phyloP scores from a whole-genome alignment of 2,329 filamentous ascomycete species.

The Fusarium brachygibbosum region DNA sequence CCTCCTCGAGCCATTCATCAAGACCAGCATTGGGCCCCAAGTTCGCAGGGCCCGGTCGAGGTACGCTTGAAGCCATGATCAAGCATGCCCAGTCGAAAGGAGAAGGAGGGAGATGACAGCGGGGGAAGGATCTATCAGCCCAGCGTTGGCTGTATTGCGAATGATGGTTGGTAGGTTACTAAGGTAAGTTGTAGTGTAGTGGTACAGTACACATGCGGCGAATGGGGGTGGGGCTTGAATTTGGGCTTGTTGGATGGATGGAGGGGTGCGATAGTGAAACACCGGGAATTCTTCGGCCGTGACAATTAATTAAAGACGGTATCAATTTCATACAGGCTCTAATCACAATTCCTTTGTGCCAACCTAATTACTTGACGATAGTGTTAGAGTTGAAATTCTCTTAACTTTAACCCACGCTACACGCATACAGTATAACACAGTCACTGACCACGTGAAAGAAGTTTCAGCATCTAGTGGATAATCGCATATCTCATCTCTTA shows the following conservation, averaged over 20 bases:
- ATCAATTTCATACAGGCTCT: background rate
- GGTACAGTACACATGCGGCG: conserved; percentile 43
- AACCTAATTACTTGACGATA: background rate
- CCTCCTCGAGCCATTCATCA: conserved; percentile 96
- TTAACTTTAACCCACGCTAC: background rate
- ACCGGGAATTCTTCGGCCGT: conserved; percentile 50
- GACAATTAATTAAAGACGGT: conserved; percentile 14
- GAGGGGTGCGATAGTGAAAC: conserved; percentile 51
- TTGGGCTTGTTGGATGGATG: conserved; percentile 37
- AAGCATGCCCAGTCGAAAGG: conserved; percentile 46
- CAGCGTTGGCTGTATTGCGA: conserved; percentile 42
- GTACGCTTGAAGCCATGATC: conserved; percentile 68
- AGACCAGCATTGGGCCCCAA: conserved; percentile 86
- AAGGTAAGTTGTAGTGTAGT: conserved; percentile 25
- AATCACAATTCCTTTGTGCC: background rate
- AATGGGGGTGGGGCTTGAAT: conserved; percentile 48
- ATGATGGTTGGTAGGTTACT: conserved; percentile 20
- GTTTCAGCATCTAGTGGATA: conserved; percentile 41
- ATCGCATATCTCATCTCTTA: conserved; percentile 50
- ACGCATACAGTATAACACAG: background rate
- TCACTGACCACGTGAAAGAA: conserved; percentile 35
- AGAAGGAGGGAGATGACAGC: conserved; percentile 37
- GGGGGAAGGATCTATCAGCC: conserved; percentile 44
- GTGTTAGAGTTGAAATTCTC: background rate
- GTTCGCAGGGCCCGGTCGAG: conserved; percentile 91